Conservation (phyloP, 148 eudicot genomes). For the Rhododendron henanense region DNA sequence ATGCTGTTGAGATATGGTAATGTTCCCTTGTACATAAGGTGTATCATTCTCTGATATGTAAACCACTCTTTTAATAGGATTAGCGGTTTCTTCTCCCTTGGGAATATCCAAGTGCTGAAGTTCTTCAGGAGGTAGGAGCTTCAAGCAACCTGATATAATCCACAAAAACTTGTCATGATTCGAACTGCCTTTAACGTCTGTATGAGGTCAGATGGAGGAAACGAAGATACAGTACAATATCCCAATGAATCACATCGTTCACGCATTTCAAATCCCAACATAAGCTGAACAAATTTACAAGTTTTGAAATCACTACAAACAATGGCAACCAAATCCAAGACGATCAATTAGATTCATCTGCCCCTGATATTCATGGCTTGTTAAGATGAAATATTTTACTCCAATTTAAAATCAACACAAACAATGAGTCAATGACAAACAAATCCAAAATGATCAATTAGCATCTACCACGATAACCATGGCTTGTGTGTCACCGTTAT, state of each 20-base stretch:
- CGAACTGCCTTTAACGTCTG: conserved; percentile 5
- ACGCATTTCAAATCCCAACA: neutral
- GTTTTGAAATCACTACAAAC: neutral
- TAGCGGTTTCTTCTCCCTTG: conserved; percentile 19
- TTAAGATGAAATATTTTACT: neutral
- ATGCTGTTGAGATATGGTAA: conserved; percentile 34
- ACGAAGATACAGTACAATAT: neutral
- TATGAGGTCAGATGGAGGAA: neutral
- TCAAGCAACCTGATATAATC: conserved; percentile 71
- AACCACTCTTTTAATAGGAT: conserved; percentile 51
- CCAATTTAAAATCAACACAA: neutral
- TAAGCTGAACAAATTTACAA: neutral
- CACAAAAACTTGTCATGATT: conserved; percentile 14
- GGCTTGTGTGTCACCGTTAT: neutral
- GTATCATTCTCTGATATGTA: conserved; percentile 54
- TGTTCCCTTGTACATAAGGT: conserved; percentile 34
- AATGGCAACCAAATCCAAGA: neutral
- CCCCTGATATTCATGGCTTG: neutral
- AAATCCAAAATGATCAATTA: neutral
- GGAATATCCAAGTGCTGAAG: conserved; percentile 71
- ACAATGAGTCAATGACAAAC: neutral
- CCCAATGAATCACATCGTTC: neutral
- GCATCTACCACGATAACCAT: neutral
- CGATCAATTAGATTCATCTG: neutral
- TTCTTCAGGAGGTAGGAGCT: conserved; percentile 74